These are phyloP conservation scores for Halenospora varia DNA, from an alignment of 495 filamentous ascomycete genomes.

Conservation along the genomic window DNA sequence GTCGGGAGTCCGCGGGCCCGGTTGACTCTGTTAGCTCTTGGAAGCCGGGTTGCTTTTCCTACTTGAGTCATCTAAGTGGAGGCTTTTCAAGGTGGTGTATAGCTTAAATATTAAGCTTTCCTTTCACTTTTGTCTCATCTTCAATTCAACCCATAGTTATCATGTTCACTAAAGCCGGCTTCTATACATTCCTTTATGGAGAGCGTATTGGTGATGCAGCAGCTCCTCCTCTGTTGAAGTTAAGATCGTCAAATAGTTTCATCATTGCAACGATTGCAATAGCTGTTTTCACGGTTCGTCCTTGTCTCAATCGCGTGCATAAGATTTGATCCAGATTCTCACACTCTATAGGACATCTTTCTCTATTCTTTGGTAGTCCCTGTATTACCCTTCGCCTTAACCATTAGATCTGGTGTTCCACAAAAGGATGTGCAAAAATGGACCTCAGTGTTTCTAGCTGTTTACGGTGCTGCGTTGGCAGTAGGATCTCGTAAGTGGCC, in stretches of 20 bases:
- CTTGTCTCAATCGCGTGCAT: neutral
- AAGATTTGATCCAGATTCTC: neutral
- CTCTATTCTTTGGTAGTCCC: slow-evolving; percentile 78
- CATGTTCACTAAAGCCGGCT: slow-evolving; percentile 15
- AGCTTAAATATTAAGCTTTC: too few relatives aligned
- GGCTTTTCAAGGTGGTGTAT: too few relatives aligned
- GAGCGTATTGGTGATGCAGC: slow-evolving; percentile 15
- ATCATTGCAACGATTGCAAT: slow-evolving; percentile 26
- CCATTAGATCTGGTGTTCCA: slow-evolving; percentile 52
- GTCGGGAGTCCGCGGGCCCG: too few relatives aligned
- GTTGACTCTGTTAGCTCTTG: too few relatives aligned
- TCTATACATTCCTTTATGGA: slow-evolving; percentile 19
- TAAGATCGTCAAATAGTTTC: slow-evolving; percentile 19
- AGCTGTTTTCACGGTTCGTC: slow-evolving; percentile 38
- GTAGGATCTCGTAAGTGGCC: slow-evolving; percentile 21
- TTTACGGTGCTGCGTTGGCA: slow-evolving; percentile 72
- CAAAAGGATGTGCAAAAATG: slow-evolving; percentile 60
- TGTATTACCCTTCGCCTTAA: slow-evolving; percentile 77
- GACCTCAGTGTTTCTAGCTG: slow-evolving; percentile 73
- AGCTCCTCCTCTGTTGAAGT: slow-evolving; percentile 13
- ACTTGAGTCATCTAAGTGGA: neutral
- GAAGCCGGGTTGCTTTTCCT: too few relatives aligned
- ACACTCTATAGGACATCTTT: slow-evolving; percentile 55
- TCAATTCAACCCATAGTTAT: neutral
- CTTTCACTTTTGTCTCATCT: neutral